Percentiles rank a stretch among this genome's conserved stretches.
phyloP scores from a whole-genome alignment of 257 asterid genomes.

The Cruciata laevipes region DNA sequence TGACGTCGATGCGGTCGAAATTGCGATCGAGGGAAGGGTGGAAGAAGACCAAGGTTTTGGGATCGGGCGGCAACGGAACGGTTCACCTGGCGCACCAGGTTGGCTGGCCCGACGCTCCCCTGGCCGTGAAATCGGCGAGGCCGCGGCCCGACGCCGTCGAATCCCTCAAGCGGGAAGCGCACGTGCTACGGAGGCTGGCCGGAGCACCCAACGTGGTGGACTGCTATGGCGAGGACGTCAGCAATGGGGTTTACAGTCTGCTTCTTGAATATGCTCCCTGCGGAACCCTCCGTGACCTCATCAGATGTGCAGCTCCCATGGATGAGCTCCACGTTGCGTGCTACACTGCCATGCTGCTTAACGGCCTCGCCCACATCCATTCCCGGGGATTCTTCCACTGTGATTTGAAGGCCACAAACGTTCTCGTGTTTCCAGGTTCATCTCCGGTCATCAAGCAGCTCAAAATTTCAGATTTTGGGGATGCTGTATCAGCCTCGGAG shows the following conservation, averaged over 20 bases:
- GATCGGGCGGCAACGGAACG: no score
- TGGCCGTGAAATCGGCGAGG: no score
- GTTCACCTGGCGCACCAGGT: no score
- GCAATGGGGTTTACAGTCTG: neutral
- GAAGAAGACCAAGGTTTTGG: no score
- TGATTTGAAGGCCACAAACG: neutral
- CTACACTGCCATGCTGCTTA: neutral
- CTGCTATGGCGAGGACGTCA: neutral
- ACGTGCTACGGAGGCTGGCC: neutral
- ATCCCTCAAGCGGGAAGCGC: neutral
- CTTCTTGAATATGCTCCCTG: neutral
- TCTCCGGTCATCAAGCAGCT: neutral
- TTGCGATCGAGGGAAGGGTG: no score
- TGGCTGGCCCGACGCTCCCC: no score
- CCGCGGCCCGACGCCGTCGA: no score
- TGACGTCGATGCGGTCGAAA: no score
- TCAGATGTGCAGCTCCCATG: neutral
- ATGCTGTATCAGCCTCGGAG: neutral
- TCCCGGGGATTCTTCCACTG: neutral
- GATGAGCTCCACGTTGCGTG: neutral
- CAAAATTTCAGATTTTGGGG: neutral
- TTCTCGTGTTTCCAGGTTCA: neutral
- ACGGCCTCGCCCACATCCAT: neutral
- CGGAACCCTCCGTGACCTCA: neutral
- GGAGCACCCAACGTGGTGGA: neutral